Conservation (phyloP, 2,329 filamentous ascomycete genomes). For the Colletotrichum liaoningense region DNA sequence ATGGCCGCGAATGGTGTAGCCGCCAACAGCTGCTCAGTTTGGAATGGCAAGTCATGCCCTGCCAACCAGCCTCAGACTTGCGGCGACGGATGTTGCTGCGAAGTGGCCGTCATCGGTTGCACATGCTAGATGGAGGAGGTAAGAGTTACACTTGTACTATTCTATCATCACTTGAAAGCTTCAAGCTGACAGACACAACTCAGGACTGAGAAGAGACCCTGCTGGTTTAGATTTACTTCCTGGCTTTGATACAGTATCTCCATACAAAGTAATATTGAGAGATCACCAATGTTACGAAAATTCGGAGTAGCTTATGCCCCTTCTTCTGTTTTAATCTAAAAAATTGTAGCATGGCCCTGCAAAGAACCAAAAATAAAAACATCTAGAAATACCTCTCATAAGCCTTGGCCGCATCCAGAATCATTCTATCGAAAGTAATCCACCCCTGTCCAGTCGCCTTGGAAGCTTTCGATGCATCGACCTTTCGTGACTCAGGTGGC, state of each 20-base stretch:
- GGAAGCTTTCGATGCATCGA: conserved; percentile 31
- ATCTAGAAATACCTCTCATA: conserved; percentile 24
- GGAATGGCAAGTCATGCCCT: background rate
- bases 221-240: background rate
- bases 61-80: background rate
- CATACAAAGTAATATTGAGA: no score
- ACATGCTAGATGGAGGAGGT: background rate
- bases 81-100: background rate
- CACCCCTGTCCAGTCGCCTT: conserved; percentile 22
- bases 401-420: conserved; percentile 31
- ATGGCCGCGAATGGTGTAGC: background rate
- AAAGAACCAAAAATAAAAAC: no score
- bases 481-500: background rate
- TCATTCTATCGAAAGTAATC: conserved; percentile 23
- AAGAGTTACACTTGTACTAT: background rate
- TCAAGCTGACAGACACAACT: background rate
- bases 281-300: no score
- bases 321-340: background rate
- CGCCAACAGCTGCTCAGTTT: background rate
- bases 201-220: background rate
- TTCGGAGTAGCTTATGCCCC: background rate
- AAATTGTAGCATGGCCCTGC: background rate
- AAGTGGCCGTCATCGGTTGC: background rate
- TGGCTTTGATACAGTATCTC: background rate
- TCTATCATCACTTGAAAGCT: no score